Percentiles rank a stretch among this genome's conserved stretches.
Evolutionary conservation across 768 basidiomycete species (phyloP).

Genomic region (Rhizopogon roseolus): DNA sequence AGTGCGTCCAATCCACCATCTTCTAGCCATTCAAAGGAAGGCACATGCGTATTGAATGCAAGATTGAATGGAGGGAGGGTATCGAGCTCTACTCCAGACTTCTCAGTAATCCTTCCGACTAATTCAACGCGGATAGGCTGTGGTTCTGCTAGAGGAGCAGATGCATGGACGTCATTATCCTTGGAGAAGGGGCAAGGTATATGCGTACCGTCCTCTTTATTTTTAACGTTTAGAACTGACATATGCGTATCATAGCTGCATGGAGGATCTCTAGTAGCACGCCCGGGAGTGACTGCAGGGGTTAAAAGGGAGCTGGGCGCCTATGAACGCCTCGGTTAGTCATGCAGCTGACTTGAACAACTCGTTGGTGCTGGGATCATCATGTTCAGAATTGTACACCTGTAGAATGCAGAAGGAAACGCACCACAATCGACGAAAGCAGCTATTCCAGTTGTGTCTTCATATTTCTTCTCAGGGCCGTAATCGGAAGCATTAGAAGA

Average conservation of each 20-base stretch:
- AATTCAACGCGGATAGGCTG: neutral
- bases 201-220: neutral
- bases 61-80: slow-evolving; percentile 58
- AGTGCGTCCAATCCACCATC: slow-evolving; percentile 36
- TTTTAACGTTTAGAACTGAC: neutral
- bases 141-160: neutral
- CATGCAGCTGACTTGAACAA: slow-evolving; percentile 73
- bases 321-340: slow-evolving; percentile 60
- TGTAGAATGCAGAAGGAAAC: slow-evolving; percentile 13
- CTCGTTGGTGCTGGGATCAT: slow-evolving; percentile 56
- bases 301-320: slow-evolving; percentile 17
- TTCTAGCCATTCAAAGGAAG: slow-evolving; percentile 78
- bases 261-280: neutral
- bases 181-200: neutral
- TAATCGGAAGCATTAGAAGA: neutral
- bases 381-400: neutral
- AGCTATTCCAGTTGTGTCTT: slow-evolving; percentile 57
- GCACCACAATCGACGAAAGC: slow-evolving; percentile 49
- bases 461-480: neutral
- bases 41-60: slow-evolving; percentile 52
- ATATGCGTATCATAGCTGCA: neutral
- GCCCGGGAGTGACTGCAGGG: neutral
- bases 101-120: neutral
- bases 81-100: slow-evolving; percentile 3
- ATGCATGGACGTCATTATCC: neutral